Percentiles rank a stretch among this genome's conserved stretches.
Conservation (phyloP, 176 grass and related monocot species). For the Dactylis glomerata region DNA sequence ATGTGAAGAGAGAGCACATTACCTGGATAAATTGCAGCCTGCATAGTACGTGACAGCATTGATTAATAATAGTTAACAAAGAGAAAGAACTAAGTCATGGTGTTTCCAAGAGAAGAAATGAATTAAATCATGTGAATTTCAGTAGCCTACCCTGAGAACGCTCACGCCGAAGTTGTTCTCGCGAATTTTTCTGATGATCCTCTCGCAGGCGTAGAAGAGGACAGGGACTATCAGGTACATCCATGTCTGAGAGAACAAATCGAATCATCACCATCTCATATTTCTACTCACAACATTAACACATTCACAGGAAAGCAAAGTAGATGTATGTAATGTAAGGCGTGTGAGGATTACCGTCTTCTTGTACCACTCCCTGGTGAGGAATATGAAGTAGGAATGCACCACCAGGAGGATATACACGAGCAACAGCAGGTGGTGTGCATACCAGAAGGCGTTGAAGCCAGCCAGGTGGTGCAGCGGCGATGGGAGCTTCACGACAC, state of each 20-base stretch:
- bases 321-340: not conserved
- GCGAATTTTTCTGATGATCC: constrained; percentile 86
- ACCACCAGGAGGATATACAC: constrained; percentile 79
- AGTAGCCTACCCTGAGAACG: constrained; percentile 64
- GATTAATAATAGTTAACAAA: not conserved
- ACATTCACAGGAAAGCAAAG: constrained; percentile 7
- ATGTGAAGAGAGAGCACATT: constrained; percentile 95
- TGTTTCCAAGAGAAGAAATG: not conserved
- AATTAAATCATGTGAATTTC: not conserved
- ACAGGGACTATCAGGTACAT: constrained; percentile 93
- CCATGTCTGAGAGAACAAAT: constrained; percentile 74
- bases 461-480: constrained; percentile 92
- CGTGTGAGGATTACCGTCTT: constrained; percentile 63
- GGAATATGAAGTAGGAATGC: constrained; percentile 96
- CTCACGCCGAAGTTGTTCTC: constrained; percentile 71
- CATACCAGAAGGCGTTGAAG: constrained; percentile 99
- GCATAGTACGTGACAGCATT: not conserved
- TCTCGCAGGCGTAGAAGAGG: constrained; percentile 92
- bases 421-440: constrained; percentile 86
- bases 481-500: constrained; percentile 83
- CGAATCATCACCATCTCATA: not conserved
- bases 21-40: constrained; percentile 98
- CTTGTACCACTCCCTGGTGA: constrained; percentile 91
- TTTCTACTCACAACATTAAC: not conserved
- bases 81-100: not conserved